These are phyloP conservation scores for Talaromyces sp. DNA, from an alignment of 2,329 filamentous ascomycete genomes.

Conservation along the genomic window DNA sequence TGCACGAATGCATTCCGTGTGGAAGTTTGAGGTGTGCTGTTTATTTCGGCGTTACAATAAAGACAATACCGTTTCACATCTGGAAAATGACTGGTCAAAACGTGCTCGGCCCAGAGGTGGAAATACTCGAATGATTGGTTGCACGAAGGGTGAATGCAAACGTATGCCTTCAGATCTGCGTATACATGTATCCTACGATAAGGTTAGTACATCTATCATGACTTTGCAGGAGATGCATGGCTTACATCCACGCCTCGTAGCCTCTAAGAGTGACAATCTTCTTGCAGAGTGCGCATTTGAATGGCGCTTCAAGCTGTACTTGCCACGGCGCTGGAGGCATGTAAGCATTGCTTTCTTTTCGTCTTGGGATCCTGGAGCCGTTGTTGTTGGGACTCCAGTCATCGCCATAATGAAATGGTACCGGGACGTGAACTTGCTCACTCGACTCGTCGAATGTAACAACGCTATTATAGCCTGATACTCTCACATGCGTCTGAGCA, in stretches of 20 bases:
- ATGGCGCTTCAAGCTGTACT: constrained; percentile 5
- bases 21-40: neutral
- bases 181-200: constrained; percentile 5
- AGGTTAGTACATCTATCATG: neutral
- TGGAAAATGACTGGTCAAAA: constrained; percentile 4
- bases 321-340: constrained; percentile 6
- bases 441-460: constrained; percentile 10
- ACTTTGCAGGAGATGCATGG: neutral
- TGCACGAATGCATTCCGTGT: constrained; percentile 8
- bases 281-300: constrained; percentile 7
- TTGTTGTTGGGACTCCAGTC: constrained; percentile 6
- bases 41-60: constrained; percentile 3
- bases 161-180: constrained; percentile 8
- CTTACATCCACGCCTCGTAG: constrained; percentile 12
- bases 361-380: neutral
- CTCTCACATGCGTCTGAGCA: constrained; percentile 1
- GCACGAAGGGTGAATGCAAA: constrained; percentile 6
- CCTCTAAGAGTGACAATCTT: constrained; percentile 9
- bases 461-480: constrained; percentile 7
- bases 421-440: constrained; percentile 5
- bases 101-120: constrained; percentile 9
- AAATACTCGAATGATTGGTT: constrained; percentile 8
- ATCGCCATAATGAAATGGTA: constrained; percentile 5
- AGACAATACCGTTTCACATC: constrained; percentile 8
- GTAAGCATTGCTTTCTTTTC: neutral